phyloP scores from a whole-genome alignment of 345 rosid species.

The Linum trigynum region DNA sequence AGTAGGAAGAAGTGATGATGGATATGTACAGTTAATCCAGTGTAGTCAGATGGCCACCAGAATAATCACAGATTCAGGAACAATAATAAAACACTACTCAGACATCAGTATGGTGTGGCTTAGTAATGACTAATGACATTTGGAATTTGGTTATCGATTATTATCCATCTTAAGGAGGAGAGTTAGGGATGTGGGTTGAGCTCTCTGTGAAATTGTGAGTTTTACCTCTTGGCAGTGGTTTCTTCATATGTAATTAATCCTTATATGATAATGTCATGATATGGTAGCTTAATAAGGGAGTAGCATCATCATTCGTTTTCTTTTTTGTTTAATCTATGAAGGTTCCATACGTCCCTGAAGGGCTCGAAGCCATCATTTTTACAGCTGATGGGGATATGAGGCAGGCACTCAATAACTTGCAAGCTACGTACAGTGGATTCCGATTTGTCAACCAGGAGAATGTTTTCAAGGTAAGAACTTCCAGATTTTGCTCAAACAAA shows the following conservation, averaged over 20 bases:
- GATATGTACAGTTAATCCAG: neutral
- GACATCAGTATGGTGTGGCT: no score
- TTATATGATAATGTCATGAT: neutral
- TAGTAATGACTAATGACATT: neutral
- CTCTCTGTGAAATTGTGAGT: neutral
- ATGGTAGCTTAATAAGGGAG: neutral
- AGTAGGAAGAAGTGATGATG: neutral
- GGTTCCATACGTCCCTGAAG: conserved; percentile 93
- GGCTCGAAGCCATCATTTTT: conserved; percentile 93
- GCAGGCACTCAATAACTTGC: conserved; percentile 93
- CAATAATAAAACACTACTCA: no score
- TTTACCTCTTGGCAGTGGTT: neutral
- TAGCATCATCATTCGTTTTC: neutral
- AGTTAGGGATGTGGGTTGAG: neutral
- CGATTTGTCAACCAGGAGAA: conserved; percentile 89
- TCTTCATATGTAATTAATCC: neutral
- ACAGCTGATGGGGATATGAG: conserved; percentile 99
- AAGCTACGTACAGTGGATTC: conserved; percentile 90
- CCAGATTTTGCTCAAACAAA: neutral
- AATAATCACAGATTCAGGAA: neutral
- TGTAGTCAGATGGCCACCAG: neutral
- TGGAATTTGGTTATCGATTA: neutral
- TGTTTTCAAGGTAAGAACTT: conserved; percentile 72
- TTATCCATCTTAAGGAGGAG: no score
- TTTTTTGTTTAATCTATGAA: conserved; percentile 23